Base-by-base conservation (phyloP, 2,329 filamentous ascomycete species). In the Aspergillus intermedius region DNA sequence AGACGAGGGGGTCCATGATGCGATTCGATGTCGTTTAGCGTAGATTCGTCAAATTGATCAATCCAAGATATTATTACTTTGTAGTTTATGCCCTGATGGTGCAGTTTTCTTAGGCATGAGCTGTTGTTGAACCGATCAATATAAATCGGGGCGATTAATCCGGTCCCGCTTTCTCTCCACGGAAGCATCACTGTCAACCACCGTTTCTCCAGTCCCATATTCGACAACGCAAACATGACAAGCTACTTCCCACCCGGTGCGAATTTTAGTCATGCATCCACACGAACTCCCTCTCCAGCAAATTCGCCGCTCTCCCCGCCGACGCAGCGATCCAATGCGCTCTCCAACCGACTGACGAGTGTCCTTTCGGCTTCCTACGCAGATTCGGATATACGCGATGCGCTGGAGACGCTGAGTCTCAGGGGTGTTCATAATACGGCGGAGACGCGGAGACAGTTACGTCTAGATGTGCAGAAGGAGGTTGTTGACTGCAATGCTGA, bases 341-440 rank as follows among this genome's bases (percentile, higher is more conserved):
- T 97, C 28, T 84, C 88, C 6, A 86, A 85, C 52, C 89, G 93
- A 63, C 81, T 96, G 58, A 87, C 88, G 21, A 84, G 81, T 52
- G 86, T 97, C 37, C 80, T 97, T 44, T 95, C 93, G 3, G 85
- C 89, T 2, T 95, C 91, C 0, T 96, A 95, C 70, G 87, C 90
- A 5, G 93, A 97, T 69, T 78, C 88, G 4, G 91, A 96, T 57
- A 95, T 97, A 58, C 82, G 89, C 55, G 88, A 95, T 74, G 85
- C 90, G 12, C 73, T 98, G 25, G 76, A 80, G 46, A 81, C 93
- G 1, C 74, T 97, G 17, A 91, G 96, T 68, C 74, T 81, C 44
- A 80, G 87, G 32, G 77, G 78, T 1, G 68, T 90, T 12, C 74
- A 78, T 48, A 96, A 95, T 64, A 88, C 82, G 10, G 78, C 87